Conservation (phyloP, 1,284 basidiomycete genomes). For the Golubevia pallescens region DNA sequence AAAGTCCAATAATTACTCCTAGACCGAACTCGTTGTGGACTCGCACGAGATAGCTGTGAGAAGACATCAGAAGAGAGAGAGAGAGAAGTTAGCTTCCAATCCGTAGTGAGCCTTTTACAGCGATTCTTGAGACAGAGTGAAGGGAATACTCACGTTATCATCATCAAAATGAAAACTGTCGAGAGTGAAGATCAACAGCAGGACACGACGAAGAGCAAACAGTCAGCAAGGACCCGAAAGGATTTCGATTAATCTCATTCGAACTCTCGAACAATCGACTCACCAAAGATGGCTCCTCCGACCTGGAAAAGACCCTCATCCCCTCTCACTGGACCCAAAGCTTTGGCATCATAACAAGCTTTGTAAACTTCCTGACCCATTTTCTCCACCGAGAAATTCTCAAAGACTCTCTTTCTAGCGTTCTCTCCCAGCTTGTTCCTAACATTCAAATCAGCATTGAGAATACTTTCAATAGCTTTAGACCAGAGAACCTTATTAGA, state of each 20-base stretch:
- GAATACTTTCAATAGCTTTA: conserved; percentile 21
- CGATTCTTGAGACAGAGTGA: no score
- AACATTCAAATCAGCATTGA: conserved; percentile 13
- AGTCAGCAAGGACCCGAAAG: background rate
- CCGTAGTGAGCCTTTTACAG: no score
- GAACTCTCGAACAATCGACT: conserved; percentile 1
- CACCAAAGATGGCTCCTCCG: conserved; percentile 17
- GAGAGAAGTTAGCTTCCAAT: no score
- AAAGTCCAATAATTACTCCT: no score
- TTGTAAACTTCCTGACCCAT: conserved; percentile 28
- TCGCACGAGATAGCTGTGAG: no score
- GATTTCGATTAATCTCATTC: background rate
- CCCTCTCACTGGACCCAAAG: conserved; percentile 22
- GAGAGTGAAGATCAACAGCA: background rate
- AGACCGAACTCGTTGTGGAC: no score
- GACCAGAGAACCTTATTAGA: conserved; percentile 31
- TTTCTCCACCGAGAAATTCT: conserved; percentile 26
- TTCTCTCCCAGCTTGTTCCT: conserved; percentile 8
- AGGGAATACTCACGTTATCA: background rate
- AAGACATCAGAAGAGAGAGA: no score
- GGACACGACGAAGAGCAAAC: background rate
- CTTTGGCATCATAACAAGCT: conserved; percentile 27
- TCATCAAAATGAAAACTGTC: background rate
- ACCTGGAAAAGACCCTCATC: conserved; percentile 45
- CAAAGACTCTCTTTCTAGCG: conserved; percentile 18